phyloP scores from a whole-genome alignment of 805 yeast species.

The Brettanomyces sp. region DNA sequence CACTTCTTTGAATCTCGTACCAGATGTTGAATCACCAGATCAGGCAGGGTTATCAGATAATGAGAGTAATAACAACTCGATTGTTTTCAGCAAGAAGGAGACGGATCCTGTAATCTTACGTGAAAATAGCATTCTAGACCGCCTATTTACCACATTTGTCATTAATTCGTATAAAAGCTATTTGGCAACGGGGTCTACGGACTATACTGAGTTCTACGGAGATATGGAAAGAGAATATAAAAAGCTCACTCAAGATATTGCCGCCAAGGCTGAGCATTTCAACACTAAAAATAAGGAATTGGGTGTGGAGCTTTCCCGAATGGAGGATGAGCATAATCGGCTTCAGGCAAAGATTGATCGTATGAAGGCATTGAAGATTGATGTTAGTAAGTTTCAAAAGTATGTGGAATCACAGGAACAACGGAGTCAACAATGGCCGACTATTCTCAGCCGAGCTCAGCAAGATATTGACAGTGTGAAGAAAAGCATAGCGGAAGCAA shows the following conservation, averaged over 20 bases:
- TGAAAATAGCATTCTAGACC: constrained; percentile 21
- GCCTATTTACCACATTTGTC: constrained; percentile 38
- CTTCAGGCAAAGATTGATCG: constrained; percentile 47
- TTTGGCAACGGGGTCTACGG: constrained; percentile 49
- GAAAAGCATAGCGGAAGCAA: constrained; percentile 31
- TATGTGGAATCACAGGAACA: constrained; percentile 59
- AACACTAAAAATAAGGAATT: constrained; percentile 32
- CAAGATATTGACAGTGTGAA: constrained; percentile 39
- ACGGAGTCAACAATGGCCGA: constrained; percentile 58
- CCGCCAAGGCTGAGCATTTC: constrained; percentile 33
- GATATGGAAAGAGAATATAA: constrained; percentile 52
- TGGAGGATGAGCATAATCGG: constrained; percentile 35
- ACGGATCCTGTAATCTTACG: constrained; percentile 15
- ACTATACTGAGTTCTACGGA: constrained; percentile 42
- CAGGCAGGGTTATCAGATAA: constrained; percentile 4
- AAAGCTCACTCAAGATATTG: constrained; percentile 38
- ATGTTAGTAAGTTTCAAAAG: constrained; percentile 59
- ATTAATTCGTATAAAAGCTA: constrained; percentile 60
- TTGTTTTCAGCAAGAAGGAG: constrained; percentile 8
- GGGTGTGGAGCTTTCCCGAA: constrained; percentile 28
- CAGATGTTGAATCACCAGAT: neutral
- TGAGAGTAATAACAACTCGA: constrained; percentile 19
- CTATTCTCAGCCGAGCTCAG: constrained; percentile 45
- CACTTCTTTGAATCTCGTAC: constrained; percentile 12
- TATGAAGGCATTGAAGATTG: constrained; percentile 57